phyloP scores from a whole-genome alignment of 164 flowering plant species.

The Santalum album region DNA sequence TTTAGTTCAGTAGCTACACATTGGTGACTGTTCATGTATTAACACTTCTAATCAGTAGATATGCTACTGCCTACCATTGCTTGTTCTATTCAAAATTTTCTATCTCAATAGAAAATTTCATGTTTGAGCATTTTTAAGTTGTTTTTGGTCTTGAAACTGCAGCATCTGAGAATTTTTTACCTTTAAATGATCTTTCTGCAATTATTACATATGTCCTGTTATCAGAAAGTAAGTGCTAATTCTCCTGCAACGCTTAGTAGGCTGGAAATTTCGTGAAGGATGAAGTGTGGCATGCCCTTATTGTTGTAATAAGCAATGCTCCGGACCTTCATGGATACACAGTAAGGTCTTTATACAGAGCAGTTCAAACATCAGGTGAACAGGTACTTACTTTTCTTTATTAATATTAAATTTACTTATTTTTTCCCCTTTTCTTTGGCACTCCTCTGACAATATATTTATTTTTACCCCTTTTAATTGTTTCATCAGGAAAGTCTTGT shows the following conservation, averaged over 20 bases:
- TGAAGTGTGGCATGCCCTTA: conserved; percentile 95
- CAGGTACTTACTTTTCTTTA: conserved; percentile 48
- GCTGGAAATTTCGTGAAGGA: conserved; percentile 98
- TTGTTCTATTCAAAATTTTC: too few relatives aligned
- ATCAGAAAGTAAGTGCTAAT: conserved; percentile 8
- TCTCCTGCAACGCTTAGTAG: conserved; percentile 28
- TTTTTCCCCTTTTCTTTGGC: background rate
- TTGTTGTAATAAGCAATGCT: conserved; percentile 94
- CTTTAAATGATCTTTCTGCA: background rate
- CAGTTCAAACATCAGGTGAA: conserved; percentile 68
- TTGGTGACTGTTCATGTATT: too few relatives aligned
- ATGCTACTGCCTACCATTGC: too few relatives aligned
- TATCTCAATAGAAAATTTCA: too few relatives aligned
- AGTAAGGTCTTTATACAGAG: conserved; percentile 78
- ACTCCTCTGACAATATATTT: background rate
- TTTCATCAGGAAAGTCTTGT: conserved; percentile 76
- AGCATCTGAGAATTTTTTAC: background rate
- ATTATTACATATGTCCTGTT: background rate
- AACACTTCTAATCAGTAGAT: too few relatives aligned
- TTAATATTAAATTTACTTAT: background rate
- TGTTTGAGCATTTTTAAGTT: too few relatives aligned
- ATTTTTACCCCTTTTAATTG: background rate
- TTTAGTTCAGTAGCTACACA: too few relatives aligned
- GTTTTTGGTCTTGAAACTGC: too few relatives aligned
- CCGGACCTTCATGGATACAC: conserved; percentile 89